Base-by-base conservation (phyloP, 495 filamentous ascomycete species). In the Neurospora sp. region DNA sequence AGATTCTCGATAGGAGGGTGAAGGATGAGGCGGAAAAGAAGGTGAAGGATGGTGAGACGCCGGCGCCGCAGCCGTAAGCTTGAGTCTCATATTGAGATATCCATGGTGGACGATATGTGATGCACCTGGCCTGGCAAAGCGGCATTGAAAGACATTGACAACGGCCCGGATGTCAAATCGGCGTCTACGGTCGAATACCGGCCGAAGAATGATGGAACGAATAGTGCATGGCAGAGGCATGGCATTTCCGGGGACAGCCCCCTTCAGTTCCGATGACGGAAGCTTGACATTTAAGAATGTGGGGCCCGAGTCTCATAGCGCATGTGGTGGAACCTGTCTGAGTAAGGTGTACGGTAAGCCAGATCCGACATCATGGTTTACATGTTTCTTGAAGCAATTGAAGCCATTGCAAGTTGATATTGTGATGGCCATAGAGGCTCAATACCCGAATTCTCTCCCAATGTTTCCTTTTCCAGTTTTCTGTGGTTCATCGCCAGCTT, bases 1-100 rank as follows among this genome's bases (percentile, higher is more conserved):
- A 94, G 82, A 94, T 99, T 71, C 78, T 99, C 72, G 87, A 82
- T 31, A 81, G 83, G 74, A 85, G 86, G 73, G 77, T 76, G 19
- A 79, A 81, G 69, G 81, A 80, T 3, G 79, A 81, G 54, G 54
- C 31, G 54, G 54, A 66, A 21, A 76, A 73, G 24, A 79, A 78
- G 73, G 62, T 76, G 28, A 70, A 37, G 15, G 40, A 74, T 28
- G 76, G 45, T n/a, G 76, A 74, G 28, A 72, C 69, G 11, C 78
- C 74, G 73, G 74, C 71, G 11, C 71, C 71, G 17, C 75, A 77
- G 71, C 77, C 74, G 45, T 81, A 73, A 82, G 31, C 24, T 5
- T 11, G 19, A 38, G 13, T 69, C 34, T 21, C 34, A 70, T 13
- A 4, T 21, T 4, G 69, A 21, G 36, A 38, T 10, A 21, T 21